Evolutionary conservation across 2,329 filamentous ascomycete species (phyloP), one percentile per base, ranked within the genome.

Genomic region (Trichoderma sp.): DNA sequence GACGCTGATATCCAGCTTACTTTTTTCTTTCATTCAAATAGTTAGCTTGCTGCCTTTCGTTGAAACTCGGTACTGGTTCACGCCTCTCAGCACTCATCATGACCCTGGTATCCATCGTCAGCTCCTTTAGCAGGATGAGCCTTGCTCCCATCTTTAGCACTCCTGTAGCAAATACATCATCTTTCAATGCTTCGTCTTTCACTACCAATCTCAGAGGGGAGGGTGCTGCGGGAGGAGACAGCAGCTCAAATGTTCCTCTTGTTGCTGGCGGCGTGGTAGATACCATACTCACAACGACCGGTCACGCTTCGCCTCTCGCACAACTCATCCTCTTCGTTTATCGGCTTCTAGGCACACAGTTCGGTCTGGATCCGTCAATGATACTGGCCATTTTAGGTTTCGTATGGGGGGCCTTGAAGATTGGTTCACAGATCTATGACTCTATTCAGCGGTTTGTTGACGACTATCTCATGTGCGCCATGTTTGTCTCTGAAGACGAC

Each of bases 401-500:
- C 59, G 46, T 84, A 66, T 87, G 85, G 85, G 82, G 83, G 1
- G 64, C 79, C 2, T 82, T 76, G 54, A 80, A 81, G 52, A 55
- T 82, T 51, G 72, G 73, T 11, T 74, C 73, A 4, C 80, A 81
- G 69, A 52, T 80, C 0, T 81, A 81, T 71, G 70, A 73, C 14
- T 68, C 80, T 26, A 10, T 81, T 2, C 76, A 78, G 56, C 70
- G 73, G 13, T 67, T 85, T 18, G 70, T 86, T 32, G 77, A 77
- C n/a, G 75, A 77, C 7, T 80, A 87, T 71, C 80, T 87, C 66
- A 85, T 83, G 76, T 82, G 83, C 63, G 82, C 80, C 70, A 81
- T 90, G 67, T 83, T 83, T 61, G 80, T 90, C 59, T 81, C 79
- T 68, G 84, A 83, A 69, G 81, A 81, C 54, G 88, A 90, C 73